Evolutionary conservation across 1,284 basidiomycete species (phyloP).

Genomic region (Rhodotorula sp.): DNA sequence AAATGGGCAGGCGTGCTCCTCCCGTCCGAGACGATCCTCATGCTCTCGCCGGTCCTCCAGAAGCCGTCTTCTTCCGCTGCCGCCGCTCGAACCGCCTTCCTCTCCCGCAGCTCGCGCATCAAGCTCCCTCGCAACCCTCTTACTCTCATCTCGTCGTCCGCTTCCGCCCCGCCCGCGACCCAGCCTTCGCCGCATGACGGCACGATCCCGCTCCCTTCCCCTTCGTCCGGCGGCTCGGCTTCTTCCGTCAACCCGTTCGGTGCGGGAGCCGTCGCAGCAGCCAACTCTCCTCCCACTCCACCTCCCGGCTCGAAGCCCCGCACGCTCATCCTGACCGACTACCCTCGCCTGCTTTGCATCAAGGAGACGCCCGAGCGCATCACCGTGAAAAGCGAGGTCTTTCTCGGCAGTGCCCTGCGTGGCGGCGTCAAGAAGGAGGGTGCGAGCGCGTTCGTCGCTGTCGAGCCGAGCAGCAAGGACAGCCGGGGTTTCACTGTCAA

Average conservation of each 20-base stretch:
- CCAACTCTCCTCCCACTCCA: constrained; percentile 38
- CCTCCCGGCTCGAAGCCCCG: constrained; percentile 49
- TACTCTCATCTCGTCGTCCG: constrained; percentile 17
- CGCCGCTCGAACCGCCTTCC: constrained; percentile 9
- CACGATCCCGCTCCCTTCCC: neutral
- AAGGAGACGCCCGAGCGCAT: constrained; percentile 51
- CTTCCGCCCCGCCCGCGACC: neutral
- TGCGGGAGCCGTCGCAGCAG: neutral
- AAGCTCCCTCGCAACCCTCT: constrained; percentile 39
- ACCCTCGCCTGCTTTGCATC: constrained; percentile 55
- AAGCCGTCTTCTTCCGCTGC: constrained; percentile 12
- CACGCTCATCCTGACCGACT: constrained; percentile 55
- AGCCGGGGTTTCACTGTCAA: constrained; percentile 26
- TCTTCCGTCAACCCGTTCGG: neutral
- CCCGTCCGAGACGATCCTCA: constrained; percentile 49
- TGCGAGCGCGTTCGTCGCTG: constrained; percentile 27
- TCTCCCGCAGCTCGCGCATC: constrained; percentile 41
- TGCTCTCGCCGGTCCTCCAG: constrained; percentile 47
- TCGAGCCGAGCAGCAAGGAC: constrained; percentile 19
- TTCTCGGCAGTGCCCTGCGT: constrained; percentile 44
- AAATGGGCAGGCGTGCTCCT: constrained; percentile 43
- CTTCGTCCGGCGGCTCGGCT: neutral
- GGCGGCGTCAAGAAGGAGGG: constrained; percentile 19
- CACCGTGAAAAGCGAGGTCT: constrained; percentile 53
- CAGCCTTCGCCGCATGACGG: neutral